Evolutionary conservation across 768 basidiomycete species (phyloP), one percentile per base, ranked within the genome.

Genomic region (Pleurotus eryngii): DNA sequence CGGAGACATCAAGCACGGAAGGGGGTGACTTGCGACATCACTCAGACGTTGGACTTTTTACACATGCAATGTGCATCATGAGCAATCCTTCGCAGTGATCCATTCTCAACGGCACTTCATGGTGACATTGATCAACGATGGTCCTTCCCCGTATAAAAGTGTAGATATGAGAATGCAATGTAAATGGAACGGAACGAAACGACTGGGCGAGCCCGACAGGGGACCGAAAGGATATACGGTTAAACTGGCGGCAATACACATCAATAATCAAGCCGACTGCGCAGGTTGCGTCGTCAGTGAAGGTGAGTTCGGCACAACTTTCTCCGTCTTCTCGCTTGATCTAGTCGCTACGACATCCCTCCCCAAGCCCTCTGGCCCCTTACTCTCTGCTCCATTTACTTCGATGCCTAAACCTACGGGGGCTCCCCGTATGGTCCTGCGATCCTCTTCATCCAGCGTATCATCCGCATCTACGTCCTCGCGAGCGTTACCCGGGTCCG

Each of bases 391-490:
- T 46, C 60, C 62, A 47, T 59, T 62, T 15, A 38, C 42, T 12
- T 35, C 54, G 57, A 46, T 48, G 27, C 46, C 49, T 57, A 38
- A 60, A 63, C 30, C 61, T 61, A 53, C 65, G 60, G 38, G 68
- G 69, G 63, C 75, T 64, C 64, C 76, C 59, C 67, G 77, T 68
- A 77, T 83, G 61, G 72, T 83, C 68, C 57, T 72, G 42, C 73
- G 67, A 66, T 78, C 76, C 56, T 75, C 75, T 18, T 78, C 76
- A 48, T 78, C 75, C 14, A 66, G 68, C 4, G 42, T 58, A 54
- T 61, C 62, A 40, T 56, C 54, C n/a, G 55, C 54, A 27, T 42
- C 55, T 30, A 2, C 51, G 39, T 22, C 38, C 18, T 12, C 35
- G 6, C 26, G 38, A 18, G 43, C 39, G 14, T 22, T 39, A 42